A percentile compares a stretch with the other conserved stretches of the same genome.
Evolutionary conservation across 345 rosid species (phyloP).

Genomic region (Aethionema arabicum): DNA sequence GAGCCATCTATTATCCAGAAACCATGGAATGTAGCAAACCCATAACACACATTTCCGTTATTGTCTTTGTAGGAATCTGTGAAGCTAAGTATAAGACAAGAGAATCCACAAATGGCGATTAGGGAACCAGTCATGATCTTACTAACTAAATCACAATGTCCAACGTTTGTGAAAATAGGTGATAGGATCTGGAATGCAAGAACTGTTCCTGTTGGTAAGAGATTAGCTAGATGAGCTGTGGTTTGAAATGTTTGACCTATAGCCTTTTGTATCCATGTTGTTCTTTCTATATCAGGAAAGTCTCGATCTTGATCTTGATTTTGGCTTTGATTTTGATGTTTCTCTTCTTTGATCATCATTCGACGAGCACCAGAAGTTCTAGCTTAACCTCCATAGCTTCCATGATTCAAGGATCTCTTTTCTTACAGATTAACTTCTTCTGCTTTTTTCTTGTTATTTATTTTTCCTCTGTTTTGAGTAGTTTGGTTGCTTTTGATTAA

Average conservation of each 20-base stretch:
- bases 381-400: slow-evolving; percentile 27
- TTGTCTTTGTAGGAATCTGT: slow-evolving; percentile 61
- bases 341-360: slow-evolving; percentile 10
- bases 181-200: slow-evolving; percentile 73
- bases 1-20: slow-evolving; percentile 72
- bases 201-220: slow-evolving; percentile 70
- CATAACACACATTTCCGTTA: slow-evolving; percentile 55
- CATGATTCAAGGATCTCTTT: slow-evolving; percentile 13
- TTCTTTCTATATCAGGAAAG: slow-evolving; percentile 33
- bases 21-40: slow-evolving; percentile 54
- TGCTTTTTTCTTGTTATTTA: no score
- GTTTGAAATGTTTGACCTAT: slow-evolving; percentile 64
- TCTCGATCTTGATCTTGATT: slow-evolving; percentile 35
- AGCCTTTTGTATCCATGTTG: slow-evolving; percentile 51
- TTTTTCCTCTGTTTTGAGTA: slow-evolving; percentile 19
- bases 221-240: slow-evolving; percentile 72
- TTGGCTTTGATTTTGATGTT: slow-evolving; percentile 31
- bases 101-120: slow-evolving; percentile 53
- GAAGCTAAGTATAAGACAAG: slow-evolving; percentile 61
- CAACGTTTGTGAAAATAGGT: slow-evolving; percentile 63
- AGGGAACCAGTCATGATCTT: slow-evolving; percentile 52
- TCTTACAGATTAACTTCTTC: no score
- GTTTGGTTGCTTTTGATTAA: slow-evolving; percentile 14
- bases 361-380: slow-evolving; percentile 6
- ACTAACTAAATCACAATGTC: slow-evolving; percentile 53